phyloP scores from a whole-genome alignment of 2,329 filamentous ascomycete genomes.

The Alternaria sp. region DNA sequence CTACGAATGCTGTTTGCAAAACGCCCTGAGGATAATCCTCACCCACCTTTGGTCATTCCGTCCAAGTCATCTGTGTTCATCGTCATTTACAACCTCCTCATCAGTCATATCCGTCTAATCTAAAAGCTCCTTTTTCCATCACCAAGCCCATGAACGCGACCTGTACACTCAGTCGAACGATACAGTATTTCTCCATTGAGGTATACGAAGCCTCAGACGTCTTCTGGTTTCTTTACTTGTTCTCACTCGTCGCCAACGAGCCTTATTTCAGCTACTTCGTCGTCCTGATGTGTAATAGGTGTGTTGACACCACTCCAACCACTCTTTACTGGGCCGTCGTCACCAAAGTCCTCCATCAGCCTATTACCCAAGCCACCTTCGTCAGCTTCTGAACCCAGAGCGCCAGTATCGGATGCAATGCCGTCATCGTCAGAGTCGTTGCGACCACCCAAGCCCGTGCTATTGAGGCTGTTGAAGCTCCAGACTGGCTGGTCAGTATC shows the following conservation, averaged over 20 bases:
- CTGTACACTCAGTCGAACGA: background rate
- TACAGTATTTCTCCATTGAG: background rate
- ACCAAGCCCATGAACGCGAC: background rate
- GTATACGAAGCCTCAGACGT: background rate
- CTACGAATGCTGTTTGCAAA: slow-evolving; percentile 5
- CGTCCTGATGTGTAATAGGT: slow-evolving; percentile 13
- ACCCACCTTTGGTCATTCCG: background rate
- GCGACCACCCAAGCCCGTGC: slow-evolving; percentile 15
- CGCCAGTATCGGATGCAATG: slow-evolving; percentile 11
- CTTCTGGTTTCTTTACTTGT: background rate
- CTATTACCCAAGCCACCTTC: slow-evolving; percentile 10
- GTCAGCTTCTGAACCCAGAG: slow-evolving; percentile 9
- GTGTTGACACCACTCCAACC: slow-evolving; percentile 10
- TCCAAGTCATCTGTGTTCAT: background rate
- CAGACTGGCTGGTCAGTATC: slow-evolving; percentile 28
- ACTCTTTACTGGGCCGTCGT: slow-evolving; percentile 9
- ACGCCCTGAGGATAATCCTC: slow-evolving; percentile 2
- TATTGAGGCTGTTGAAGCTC: slow-evolving; percentile 30
- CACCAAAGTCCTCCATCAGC: slow-evolving; percentile 15
- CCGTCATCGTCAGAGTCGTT: slow-evolving; percentile 17
- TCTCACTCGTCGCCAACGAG: slow-evolving; percentile 6
- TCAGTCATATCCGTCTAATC: slow-evolving; percentile 10
- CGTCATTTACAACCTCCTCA: background rate
- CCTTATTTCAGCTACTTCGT: slow-evolving; percentile 18
- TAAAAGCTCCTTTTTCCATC: slow-evolving; percentile 1